Conservation (phyloP, 495 filamentous ascomycete species). For the Astrothelium subdiscretum region DNA sequence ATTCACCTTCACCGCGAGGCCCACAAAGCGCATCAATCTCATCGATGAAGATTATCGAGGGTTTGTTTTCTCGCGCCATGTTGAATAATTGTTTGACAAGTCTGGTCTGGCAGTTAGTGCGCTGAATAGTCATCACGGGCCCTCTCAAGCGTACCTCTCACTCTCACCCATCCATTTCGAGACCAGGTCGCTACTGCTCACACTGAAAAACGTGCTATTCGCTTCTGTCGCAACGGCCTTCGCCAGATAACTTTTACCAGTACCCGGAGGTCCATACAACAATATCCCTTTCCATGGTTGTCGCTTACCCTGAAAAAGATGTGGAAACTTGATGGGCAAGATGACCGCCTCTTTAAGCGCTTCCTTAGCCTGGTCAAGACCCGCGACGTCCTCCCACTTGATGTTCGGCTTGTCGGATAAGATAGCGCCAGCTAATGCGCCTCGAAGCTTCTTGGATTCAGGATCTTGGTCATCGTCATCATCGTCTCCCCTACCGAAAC, state of each 20-base stretch:
- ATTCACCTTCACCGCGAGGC: constrained; percentile 92
- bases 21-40: constrained; percentile 97
- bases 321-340: constrained; percentile 94
- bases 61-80: constrained; percentile 97
- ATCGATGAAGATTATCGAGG: constrained; percentile 98
- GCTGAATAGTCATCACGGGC: neutral
- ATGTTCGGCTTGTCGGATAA: constrained; percentile 90
- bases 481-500: constrained; percentile 28
- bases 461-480: constrained; percentile 65
- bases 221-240: constrained; percentile 97
- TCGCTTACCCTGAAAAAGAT: constrained; percentile 91
- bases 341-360: constrained; percentile 96
- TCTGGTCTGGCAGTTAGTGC: constrained; percentile 34
- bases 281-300: constrained; percentile 98
- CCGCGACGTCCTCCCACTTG: constrained; percentile 97
- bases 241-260: constrained; percentile 91
- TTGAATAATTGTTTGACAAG: constrained; percentile 95
- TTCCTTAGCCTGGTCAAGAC: constrained; percentile 88
- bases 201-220: constrained; percentile 99
- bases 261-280: constrained; percentile 91
- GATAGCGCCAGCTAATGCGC: constrained; percentile 83
- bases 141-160: constrained; percentile 57
- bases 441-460: constrained; percentile 87
- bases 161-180: constrained; percentile 99
- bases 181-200: constrained; percentile 91